phyloP scores from a whole-genome alignment of 2,329 filamentous ascomycete genomes.

The Penicillium frequentans region DNA sequence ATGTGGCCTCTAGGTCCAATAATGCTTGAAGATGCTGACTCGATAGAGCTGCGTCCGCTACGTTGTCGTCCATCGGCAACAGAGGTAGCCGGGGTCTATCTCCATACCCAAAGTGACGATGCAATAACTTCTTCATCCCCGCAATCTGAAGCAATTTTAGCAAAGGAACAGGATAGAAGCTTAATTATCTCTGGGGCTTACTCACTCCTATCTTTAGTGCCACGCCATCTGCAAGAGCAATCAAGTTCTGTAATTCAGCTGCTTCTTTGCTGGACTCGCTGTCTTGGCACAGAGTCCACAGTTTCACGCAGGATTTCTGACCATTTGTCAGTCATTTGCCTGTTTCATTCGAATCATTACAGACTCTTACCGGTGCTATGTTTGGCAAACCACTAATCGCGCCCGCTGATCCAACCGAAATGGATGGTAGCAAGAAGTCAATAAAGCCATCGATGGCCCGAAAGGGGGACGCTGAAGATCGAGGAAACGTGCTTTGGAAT shows the following conservation, averaged over 20 bases:
- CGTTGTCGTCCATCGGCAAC: neutral
- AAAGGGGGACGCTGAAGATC: neutral
- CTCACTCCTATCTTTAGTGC: neutral
- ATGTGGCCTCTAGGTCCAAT: neutral
- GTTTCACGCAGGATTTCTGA: neutral
- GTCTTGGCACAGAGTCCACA: neutral
- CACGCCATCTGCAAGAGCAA: neutral
- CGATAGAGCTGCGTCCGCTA: neutral
- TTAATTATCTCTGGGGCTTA: neutral
- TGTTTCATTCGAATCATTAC: neutral
- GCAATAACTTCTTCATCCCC: neutral
- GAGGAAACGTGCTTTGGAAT: neutral
- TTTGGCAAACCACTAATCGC: neutral
- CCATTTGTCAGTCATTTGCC: neutral
- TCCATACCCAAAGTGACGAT: conserved; percentile 1
- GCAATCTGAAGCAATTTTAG: neutral
- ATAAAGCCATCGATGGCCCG: neutral
- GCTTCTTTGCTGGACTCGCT: neutral
- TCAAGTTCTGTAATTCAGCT: neutral
- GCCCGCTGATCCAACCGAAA: neutral
- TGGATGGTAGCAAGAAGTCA: neutral
- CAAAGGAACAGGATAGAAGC: neutral
- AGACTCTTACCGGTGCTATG: neutral
- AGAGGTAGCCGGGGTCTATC: neutral
- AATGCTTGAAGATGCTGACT: neutral